Percentiles rank a stretch among this genome's conserved stretches.
Conservation (phyloP, 108 stramenopile species). For the Schizochytrium sp. region DNA sequence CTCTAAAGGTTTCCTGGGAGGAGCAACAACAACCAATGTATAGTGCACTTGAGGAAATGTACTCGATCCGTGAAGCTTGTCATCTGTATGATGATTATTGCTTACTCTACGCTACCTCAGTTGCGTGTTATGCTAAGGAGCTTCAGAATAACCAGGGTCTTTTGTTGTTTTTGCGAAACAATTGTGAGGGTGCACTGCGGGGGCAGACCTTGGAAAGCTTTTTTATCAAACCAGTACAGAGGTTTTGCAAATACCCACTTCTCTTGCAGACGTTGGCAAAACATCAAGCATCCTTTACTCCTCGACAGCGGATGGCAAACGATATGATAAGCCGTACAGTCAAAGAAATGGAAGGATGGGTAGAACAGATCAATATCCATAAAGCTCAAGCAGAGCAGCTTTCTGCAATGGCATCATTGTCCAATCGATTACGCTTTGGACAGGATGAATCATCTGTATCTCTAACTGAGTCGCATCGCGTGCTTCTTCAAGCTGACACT, state of each 20-base stretch:
- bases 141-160: conserved; percentile 5
- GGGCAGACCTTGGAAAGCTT: conserved; percentile 26
- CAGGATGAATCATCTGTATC: background rate
- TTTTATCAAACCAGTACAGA: conserved; percentile 40
- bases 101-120: background rate
- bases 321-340: background rate
- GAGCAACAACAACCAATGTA: conserved; percentile 5
- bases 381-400: background rate
- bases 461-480: conserved; percentile 34
- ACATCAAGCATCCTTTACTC: background rate
- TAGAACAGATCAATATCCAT: conserved; percentile 24
- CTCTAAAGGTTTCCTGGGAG: background rate
- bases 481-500: background rate
- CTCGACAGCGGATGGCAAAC: background rate
- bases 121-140: conserved; percentile 21
- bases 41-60: background rate
- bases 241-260: conserved; percentile 41
- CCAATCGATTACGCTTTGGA: background rate
- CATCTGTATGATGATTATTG: conserved; percentile 42
- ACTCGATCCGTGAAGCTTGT: background rate
- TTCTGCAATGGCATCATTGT: background rate
- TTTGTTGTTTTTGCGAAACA: background rate
- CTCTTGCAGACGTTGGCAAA: background rate
- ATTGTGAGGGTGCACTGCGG: conserved; percentile 16
- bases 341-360: background rate